A percentile compares a stretch with the other conserved stretches of the same genome.
Conservation (phyloP, 2,329 filamentous ascomycete species). For the Nemania sp. region DNA sequence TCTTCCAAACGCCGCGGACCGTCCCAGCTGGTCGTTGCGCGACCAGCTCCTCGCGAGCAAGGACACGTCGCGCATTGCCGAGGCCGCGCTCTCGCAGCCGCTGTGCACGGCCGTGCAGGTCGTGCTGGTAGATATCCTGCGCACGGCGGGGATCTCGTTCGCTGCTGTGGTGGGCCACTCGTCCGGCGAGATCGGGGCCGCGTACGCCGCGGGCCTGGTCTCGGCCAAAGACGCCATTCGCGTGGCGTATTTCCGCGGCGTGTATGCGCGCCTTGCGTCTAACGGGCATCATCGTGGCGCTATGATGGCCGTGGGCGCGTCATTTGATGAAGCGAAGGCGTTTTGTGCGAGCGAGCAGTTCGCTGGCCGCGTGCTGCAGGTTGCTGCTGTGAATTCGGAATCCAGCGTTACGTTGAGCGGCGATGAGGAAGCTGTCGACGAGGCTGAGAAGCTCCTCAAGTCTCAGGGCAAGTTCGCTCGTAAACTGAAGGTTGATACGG, state of each 20-base stretch:
- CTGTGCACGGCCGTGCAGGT: conserved; percentile 34
- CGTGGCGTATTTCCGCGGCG: conserved; percentile 50
- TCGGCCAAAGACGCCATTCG: conserved; percentile 46
- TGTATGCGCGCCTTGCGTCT: conserved; percentile 33
- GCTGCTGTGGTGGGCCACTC: conserved; percentile 31
- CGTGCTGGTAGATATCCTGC: conserved; percentile 25
- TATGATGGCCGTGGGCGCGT: conserved; percentile 53
- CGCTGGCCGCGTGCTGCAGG: conserved; percentile 29
- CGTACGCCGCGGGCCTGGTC: conserved; percentile 51
- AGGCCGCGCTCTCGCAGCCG: conserved; percentile 37
- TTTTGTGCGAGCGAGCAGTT: conserved; percentile 30
- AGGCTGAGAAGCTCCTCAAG: conserved; percentile 29
- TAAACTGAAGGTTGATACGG: conserved; percentile 43
- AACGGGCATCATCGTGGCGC: conserved; percentile 36
- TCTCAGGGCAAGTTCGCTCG: conserved; percentile 35
- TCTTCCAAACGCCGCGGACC: conserved; percentile 28
- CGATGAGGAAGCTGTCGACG: conserved; percentile 35
- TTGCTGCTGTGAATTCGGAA: conserved; percentile 43
- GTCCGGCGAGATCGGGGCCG: conserved; percentile 50
- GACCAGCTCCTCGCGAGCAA: conserved; percentile 22
- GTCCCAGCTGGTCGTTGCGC: conserved; percentile 34
- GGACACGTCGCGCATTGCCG: conserved; percentile 34
- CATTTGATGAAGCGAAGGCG: conserved; percentile 40
- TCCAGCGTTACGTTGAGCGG: conserved; percentile 44
- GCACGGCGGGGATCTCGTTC: conserved; percentile 14